Percentiles rank a stretch among this genome's conserved stretches.
Conservation (phyloP, 1,284 basidiomycete species). For the Puccinia coronata region DNA sequence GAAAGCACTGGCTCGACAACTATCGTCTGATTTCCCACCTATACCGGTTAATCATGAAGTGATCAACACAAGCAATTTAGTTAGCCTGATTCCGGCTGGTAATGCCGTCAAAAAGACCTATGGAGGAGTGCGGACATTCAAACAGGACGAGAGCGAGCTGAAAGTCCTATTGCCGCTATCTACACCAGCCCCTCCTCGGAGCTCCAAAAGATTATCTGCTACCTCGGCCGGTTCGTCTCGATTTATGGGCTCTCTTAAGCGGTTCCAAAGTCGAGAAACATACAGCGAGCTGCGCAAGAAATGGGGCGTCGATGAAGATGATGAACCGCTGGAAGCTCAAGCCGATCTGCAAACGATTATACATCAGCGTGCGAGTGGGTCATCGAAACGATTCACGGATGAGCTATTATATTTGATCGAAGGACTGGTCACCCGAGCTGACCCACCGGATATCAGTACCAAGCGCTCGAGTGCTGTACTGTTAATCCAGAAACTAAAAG, state of each 20-base stretch:
- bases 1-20: constrained; percentile 10
- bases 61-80: constrained; percentile 28
- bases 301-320: constrained; percentile 46
- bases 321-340: constrained; percentile 11
- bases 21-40: constrained; percentile 18
- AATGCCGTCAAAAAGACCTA: constrained; percentile 31
- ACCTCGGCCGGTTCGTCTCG: not conserved
- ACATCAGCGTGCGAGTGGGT: constrained; percentile 38
- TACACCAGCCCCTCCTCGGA: not conserved
- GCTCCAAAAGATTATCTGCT: constrained; percentile 8
- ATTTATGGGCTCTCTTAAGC: constrained; percentile 12
- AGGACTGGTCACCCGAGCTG: constrained; percentile 20
- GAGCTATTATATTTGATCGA: constrained; percentile 38
- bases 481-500: constrained; percentile 27
- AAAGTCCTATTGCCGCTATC: constrained; percentile 37
- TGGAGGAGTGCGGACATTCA: constrained; percentile 27
- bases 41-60: constrained; percentile 9
- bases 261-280: constrained; percentile 39
- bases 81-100: not conserved
- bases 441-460: constrained; percentile 13
- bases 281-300: constrained; percentile 41
- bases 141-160: constrained; percentile 36
- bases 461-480: constrained; percentile 33
- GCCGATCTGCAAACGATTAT: constrained; percentile 29
- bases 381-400: constrained; percentile 47